Evolutionary conservation across 1,284 basidiomycete species (phyloP).

Genomic region (Phlebopus sp.): DNA sequence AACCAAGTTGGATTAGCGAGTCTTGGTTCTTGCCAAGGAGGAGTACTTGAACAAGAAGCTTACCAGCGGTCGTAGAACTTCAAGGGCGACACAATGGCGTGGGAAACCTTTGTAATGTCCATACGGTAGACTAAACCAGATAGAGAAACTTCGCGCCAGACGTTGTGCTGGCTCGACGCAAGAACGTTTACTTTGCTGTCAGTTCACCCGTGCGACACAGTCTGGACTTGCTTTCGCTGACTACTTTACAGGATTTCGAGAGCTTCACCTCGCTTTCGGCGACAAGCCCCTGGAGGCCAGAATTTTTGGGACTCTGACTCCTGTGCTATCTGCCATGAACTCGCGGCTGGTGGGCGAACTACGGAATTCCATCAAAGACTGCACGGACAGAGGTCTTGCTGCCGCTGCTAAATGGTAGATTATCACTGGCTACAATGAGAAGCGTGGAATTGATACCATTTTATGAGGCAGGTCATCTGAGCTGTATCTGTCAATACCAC

Average conservation of each 20-base stretch:
- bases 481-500: constrained; percentile 60
- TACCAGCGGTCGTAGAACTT: neutral
- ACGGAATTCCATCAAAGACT: constrained; percentile 55
- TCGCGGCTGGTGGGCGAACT: constrained; percentile 43
- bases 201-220: too few species aligned
- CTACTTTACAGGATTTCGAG: too few species aligned
- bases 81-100: neutral
- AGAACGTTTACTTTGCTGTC: too few species aligned
- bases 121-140: too few species aligned
- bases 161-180: too few species aligned
- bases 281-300: too few species aligned
- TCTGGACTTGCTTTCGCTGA: too few species aligned
- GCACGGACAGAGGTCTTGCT: constrained; percentile 54
- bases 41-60: neutral
- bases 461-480: constrained; percentile 63
- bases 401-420: constrained; percentile 73
- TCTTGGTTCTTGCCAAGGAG: constrained; percentile 1
- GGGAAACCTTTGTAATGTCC: too few species aligned
- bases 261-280: too few species aligned
- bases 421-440: constrained; percentile 6
- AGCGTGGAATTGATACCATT: constrained; percentile 15
- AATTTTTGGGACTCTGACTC: too few species aligned
- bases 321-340: constrained; percentile 22
- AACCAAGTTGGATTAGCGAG: neutral
- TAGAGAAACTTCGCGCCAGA: too few species aligned